These are phyloP conservation scores for Acacia melanoxylon DNA, from an alignment of 306 rosid species.

Conservation along the genomic window DNA sequence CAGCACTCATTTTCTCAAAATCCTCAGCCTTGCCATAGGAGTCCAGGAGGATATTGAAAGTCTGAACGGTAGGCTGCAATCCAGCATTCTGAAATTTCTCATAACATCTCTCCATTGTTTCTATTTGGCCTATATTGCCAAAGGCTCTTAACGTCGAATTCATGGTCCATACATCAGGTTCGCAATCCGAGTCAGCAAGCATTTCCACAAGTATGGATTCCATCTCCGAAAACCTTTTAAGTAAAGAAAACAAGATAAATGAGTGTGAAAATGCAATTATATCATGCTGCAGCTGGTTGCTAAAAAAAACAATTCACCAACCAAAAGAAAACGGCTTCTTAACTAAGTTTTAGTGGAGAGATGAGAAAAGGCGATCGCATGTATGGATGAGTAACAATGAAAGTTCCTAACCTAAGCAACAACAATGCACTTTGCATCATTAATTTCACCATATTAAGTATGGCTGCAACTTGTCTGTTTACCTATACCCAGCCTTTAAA, in stretches of 20 bases:
- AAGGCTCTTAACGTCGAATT: constrained; percentile 92
- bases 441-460: neutral
- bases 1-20: constrained; percentile 78
- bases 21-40: constrained; percentile 72
- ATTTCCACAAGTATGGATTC: constrained; percentile 75
- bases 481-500: constrained; percentile 6
- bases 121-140: constrained; percentile 79
- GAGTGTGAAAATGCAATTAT: constrained; percentile 10
- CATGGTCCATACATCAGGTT: constrained; percentile 96
- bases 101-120: constrained; percentile 92
- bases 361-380: neutral
- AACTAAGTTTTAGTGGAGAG: constrained; percentile 15
- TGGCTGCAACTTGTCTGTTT: neutral
- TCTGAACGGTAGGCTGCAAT: constrained; percentile 79
- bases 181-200: constrained; percentile 62
- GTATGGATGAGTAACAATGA: constrained; percentile 4
- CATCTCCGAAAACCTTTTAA: constrained; percentile 81
- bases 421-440: neutral
- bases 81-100: constrained; percentile 85
- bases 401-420: neutral
- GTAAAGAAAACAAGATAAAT: constrained; percentile 32
- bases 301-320: neutral
- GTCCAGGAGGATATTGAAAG: constrained; percentile 87
- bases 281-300: constrained; percentile 41
- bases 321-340: neutral